Evolutionary conservation across 164 flowering plant species (phyloP).

Genomic region (Tinospora cordifolia): DNA sequence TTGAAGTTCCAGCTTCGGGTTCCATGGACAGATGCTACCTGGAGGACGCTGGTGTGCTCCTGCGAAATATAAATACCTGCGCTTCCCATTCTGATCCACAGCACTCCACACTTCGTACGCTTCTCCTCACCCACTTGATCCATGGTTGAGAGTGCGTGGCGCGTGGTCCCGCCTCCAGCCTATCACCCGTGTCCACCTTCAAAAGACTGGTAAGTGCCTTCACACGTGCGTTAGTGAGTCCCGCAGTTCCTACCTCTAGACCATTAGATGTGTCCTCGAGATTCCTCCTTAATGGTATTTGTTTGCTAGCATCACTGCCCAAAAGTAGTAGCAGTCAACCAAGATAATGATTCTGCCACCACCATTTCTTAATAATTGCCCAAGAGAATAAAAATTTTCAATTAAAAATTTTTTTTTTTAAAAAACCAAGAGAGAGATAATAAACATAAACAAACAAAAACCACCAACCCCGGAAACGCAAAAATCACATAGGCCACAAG

Average conservation of each 20-base stretch:
- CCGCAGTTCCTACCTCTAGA: not conserved
- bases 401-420: too few relatives aligned
- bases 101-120: not conserved
- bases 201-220: not conserved
- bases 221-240: not conserved
- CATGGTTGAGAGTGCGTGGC: not conserved
- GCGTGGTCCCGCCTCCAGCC: too few relatives aligned
- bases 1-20: conserved; percentile 16
- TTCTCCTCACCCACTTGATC: not conserved
- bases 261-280: not conserved
- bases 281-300: not conserved
- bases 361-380: not conserved
- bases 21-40: conserved; percentile 12
- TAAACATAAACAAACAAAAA: not conserved
- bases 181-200: not conserved
- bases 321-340: not conserved
- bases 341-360: not conserved
- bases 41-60: not conserved
- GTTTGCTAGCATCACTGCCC: too few relatives aligned
- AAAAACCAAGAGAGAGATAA: too few relatives aligned
- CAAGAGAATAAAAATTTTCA: too few relatives aligned
- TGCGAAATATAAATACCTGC: not conserved
- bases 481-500: not conserved
- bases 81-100: not conserved
- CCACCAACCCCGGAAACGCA: not conserved